Evolutionary conservation across 2,329 filamentous ascomycete genomes (phyloP).

Genomic region (Pseudogymnoascus sp.): DNA sequence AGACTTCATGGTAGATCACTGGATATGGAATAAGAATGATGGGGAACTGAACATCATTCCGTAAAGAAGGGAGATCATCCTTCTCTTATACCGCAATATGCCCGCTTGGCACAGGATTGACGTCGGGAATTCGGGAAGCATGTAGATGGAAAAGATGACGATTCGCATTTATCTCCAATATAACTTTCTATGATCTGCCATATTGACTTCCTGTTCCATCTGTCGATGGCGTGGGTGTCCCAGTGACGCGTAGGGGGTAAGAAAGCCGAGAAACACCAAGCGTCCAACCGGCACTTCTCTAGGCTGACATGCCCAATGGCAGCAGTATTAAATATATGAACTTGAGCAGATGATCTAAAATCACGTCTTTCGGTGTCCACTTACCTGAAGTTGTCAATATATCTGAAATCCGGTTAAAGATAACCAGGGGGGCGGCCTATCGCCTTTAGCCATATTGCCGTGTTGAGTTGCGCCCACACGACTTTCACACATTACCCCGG

Average conservation of each 20-base stretch:
- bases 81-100: background rate
- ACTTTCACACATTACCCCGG: background rate
- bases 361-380: background rate
- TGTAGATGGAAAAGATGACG: background rate
- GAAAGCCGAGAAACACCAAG: background rate
- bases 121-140: background rate
- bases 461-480: background rate
- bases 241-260: background rate
- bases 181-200: background rate
- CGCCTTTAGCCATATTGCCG: background rate
- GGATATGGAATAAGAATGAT: background rate
- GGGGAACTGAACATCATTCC: background rate
- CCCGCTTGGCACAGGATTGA: background rate
- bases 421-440: background rate
- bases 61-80: background rate
- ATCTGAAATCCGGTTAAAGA: slow-evolving; percentile 2
- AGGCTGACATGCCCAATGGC: background rate
- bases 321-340: background rate
- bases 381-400: background rate
- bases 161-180: background rate
- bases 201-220: background rate
- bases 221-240: background rate
- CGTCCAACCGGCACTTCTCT: background rate
- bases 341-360: background rate
- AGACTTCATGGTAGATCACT: background rate